Base-by-base conservation (phyloP, 306 rosid species). In the Geum urbanum region DNA sequence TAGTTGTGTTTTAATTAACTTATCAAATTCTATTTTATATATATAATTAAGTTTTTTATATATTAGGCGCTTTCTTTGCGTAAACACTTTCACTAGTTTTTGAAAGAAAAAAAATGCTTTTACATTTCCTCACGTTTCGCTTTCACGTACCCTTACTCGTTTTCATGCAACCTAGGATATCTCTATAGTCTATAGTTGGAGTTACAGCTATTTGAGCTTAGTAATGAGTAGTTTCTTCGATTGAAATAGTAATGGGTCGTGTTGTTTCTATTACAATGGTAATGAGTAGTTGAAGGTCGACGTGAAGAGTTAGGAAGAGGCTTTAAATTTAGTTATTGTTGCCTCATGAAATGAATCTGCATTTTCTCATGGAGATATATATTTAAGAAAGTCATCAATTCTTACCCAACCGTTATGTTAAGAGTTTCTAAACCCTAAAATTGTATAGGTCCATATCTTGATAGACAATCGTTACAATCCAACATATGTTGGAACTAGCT, bases 261-360 rank as follows among this genome's bases (percentile, higher is more conserved):
- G 51, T 32, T 32, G 37, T 32, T 32, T 32, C 37, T 2, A 32
- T 32, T 32, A 32, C 37, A 1, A 27, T 1, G 32, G 32, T 27
- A 1, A 32, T n/a, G 44, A 27, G 71, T 0, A 68, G 40, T 15
- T 7, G 24, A 53, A 54, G 40, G n/a, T n/a, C 9, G 22, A 41
- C 41, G 72, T n/a, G 16, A 9, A n/a, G 53, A 43, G 65, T 53
- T 70, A 15, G 65, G 65, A 43, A 55, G n/a, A 32, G 32, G 54
- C 35, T 70, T 70, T 55, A 70, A 22, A 43, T 9, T n/a, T 55
- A 41, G 27, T 70, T 55, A 24, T 8, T 14, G 44, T 14, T 70
- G n/a, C 45, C 48, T 35, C 52, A 53, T 13, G 63, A 40, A 69
- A 32, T 15, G 16, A 32, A 63, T 53, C 12, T 2, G 72, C 41